These are phyloP conservation scores for Fusarium stilboides DNA, from an alignment of 2,329 filamentous ascomycete species.

Conservation along the genomic window DNA sequence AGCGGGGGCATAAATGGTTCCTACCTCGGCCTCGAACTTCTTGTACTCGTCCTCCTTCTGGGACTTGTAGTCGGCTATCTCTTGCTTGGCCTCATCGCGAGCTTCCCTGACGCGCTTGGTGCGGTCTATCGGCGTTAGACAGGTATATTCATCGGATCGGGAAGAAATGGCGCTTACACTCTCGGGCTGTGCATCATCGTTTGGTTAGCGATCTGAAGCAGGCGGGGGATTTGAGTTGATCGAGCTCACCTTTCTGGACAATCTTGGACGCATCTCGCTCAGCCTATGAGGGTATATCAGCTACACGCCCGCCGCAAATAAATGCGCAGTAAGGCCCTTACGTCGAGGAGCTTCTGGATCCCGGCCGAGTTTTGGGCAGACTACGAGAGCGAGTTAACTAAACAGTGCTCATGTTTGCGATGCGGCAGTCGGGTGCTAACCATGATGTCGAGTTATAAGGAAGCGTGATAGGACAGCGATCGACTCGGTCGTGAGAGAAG, in stretches of 20 bases:
- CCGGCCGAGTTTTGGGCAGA: conserved; percentile 98
- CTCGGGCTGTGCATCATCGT: conserved; percentile 73
- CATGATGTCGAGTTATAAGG: conserved; percentile 38
- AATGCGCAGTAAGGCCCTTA: conserved; percentile 64
- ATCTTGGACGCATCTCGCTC: conserved; percentile 99
- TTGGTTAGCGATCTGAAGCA: conserved; percentile 50
- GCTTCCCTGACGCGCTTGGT: conserved; percentile 98
- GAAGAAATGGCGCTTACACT: conserved; percentile 75
- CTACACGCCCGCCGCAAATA: background rate
- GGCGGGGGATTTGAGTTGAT: conserved; percentile 13
- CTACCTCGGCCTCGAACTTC: conserved; percentile 84
- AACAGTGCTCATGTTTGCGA: conserved; percentile 28
- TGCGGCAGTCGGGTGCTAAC: conserved; percentile 34
- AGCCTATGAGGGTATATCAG: conserved; percentile 70
- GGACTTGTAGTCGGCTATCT: conserved; percentile 93
- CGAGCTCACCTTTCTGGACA: conserved; percentile 86
- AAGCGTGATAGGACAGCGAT: background rate
- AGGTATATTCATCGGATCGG: conserved; percentile 7
- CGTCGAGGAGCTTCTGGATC: conserved; percentile 98
- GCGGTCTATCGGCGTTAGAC: conserved; percentile 64
- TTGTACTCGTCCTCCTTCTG: conserved; percentile 96
- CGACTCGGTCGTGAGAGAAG: background rate
- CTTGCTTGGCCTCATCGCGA: conserved; percentile 95
- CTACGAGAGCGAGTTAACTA: conserved; percentile 64
- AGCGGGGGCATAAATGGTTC: background rate